Conservation (phyloP, 805 yeast genomes). For the Nakazawaea ishiwadae region DNA sequence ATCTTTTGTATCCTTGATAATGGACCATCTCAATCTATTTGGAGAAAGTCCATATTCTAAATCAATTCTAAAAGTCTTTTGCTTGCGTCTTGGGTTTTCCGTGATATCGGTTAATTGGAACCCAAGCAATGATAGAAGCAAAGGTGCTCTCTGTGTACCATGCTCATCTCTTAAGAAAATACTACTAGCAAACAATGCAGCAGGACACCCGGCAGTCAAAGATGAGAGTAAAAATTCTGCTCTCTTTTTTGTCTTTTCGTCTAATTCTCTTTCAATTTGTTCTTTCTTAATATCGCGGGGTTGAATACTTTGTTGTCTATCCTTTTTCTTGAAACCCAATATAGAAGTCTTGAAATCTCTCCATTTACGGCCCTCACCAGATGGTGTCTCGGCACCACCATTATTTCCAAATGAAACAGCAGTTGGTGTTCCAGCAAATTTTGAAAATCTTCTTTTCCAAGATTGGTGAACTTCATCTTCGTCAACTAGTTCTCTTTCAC, state of each 20-base stretch:
- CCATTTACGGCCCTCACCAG: slow-evolving; percentile 8
- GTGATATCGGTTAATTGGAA: slow-evolving; percentile 50
- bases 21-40: slow-evolving; percentile 73
- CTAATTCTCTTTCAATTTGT: slow-evolving; percentile 10
- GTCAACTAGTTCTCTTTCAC: background rate
- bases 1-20: slow-evolving; percentile 69
- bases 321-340: slow-evolving; percentile 8
- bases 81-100: slow-evolving; percentile 32
- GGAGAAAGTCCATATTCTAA: slow-evolving; percentile 89
- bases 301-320: background rate
- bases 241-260: slow-evolving; percentile 20
- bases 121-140: slow-evolving; percentile 68
- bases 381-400: background rate
- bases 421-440: slow-evolving; percentile 5
- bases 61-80: slow-evolving; percentile 54
- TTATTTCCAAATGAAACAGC: background rate
- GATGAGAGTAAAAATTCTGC: slow-evolving; percentile 38
- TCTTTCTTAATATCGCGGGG: background rate
- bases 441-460: slow-evolving; percentile 8
- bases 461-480: slow-evolving; percentile 3
- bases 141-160: slow-evolving; percentile 76
- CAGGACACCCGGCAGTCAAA: slow-evolving; percentile 64
- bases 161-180: slow-evolving; percentile 72
- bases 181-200: slow-evolving; percentile 70
- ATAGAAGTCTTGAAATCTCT: slow-evolving; percentile 10